Evolutionary conservation across 2,329 filamentous ascomycete species (phyloP).

Genomic region (Aspergillus caelatus): DNA sequence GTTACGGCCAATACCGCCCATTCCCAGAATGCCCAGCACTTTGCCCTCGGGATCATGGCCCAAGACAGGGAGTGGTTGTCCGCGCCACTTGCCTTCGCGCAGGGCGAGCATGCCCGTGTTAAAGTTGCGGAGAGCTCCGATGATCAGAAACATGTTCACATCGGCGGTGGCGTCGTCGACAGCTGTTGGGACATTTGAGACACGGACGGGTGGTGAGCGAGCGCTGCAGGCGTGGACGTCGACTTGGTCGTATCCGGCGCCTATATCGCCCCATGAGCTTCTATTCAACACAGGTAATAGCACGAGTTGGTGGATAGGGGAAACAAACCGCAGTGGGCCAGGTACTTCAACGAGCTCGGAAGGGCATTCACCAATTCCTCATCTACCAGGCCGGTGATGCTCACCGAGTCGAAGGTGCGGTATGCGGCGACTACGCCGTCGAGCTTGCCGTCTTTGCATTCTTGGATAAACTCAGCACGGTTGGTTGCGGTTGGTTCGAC

Average conservation of each 20-base stretch:
- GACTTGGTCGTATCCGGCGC: slow-evolving; percentile 84
- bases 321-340: slow-evolving; percentile 45
- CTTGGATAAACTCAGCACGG: slow-evolving; percentile 68
- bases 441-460: slow-evolving; percentile 67
- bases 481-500: slow-evolving; percentile 63
- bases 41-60: slow-evolving; percentile 82
- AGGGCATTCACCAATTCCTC: slow-evolving; percentile 64
- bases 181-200: slow-evolving; percentile 80
- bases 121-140: slow-evolving; percentile 77
- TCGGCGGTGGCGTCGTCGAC: slow-evolving; percentile 85
- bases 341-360: slow-evolving; percentile 41
- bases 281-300: background rate
- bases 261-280: slow-evolving; percentile 40
- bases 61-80: slow-evolving; percentile 55
- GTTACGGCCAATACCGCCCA: slow-evolving; percentile 83
- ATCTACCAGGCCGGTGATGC: slow-evolving; percentile 70
- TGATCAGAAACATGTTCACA: slow-evolving; percentile 75
- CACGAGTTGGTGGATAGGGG: background rate
- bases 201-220: slow-evolving; percentile 60
- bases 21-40: slow-evolving; percentile 76
- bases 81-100: slow-evolving; percentile 69
- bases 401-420: slow-evolving; percentile 68
- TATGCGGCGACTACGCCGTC: slow-evolving; percentile 68
- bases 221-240: slow-evolving; percentile 72
- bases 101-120: slow-evolving; percentile 67